These are phyloP conservation scores for Alloteropsis semialata DNA, from an alignment of 176 grass and related monocot genomes.

Conservation along the genomic window DNA sequence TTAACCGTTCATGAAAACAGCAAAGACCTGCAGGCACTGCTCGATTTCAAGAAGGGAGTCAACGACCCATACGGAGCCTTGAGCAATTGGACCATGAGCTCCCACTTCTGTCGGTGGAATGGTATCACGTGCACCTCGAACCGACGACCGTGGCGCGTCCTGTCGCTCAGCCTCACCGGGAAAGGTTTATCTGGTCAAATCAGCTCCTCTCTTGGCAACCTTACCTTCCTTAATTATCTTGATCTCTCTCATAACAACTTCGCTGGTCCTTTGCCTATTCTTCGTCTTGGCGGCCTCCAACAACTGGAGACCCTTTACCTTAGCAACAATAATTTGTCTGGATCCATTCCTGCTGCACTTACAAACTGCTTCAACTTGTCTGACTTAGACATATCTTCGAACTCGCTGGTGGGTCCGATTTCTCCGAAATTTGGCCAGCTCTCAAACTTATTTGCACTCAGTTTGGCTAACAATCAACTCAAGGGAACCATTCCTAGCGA, in stretches of 20 bases:
- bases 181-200: not conserved
- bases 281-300: too few species aligned
- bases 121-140: not conserved
- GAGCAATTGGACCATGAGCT: not conserved
- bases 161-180: rapidly evolving
- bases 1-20: not conserved
- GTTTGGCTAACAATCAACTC: not conserved
- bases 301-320: too few species aligned
- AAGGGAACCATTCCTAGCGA: not conserved
- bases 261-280: too few species aligned
- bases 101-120: not conserved
- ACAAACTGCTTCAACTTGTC: not conserved
- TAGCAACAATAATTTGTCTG: too few species aligned
- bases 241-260: too few species aligned
- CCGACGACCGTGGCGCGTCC: not conserved
- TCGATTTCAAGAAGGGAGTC: not conserved
- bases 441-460: not conserved
- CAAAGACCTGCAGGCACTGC: not conserved
- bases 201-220: not conserved
- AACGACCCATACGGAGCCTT: not conserved
- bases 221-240: not conserved
- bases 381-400: not conserved
- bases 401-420: constrained; percentile 4
- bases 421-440: constrained; percentile 11
- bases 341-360: too few species aligned